Percentiles rank a stretch among this genome's conserved stretches.
These are phyloP conservation scores for Persicaria maculosa DNA, from an alignment of 148 eudicot species.

Conservation along the genomic window DNA sequence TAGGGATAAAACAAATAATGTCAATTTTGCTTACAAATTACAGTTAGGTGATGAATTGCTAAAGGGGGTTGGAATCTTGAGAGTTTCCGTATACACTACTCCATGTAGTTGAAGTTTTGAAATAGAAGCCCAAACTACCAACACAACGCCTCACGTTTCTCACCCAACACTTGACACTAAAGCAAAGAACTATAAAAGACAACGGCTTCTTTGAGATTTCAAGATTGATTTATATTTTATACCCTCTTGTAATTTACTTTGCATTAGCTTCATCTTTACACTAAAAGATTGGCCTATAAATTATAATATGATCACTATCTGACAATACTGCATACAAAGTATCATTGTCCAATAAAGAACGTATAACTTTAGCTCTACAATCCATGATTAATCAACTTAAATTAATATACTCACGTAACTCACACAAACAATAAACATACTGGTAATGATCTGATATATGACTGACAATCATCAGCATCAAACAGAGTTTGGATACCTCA, in stretches of 20 bases:
- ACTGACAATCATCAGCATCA: background rate
- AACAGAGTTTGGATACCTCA: background rate
- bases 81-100: background rate
- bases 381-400: background rate
- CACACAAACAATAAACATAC: too few relatives aligned
- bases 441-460: background rate
- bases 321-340: background rate
- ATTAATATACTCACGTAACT: too few relatives aligned
- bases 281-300: too few relatives aligned
- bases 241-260: too few relatives aligned
- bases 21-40: too few relatives aligned
- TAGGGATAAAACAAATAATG: too few relatives aligned
- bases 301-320: background rate
- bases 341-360: background rate
- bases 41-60: too few relatives aligned
- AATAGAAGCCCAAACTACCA: background rate
- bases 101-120: background rate
- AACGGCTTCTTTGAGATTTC: too few relatives aligned
- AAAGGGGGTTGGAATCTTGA: background rate
- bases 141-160: background rate
- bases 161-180: background rate
- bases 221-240: too few relatives aligned
- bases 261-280: too few relatives aligned
- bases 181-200: background rate
- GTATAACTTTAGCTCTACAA: background rate